Conservation (phyloP, 148 eudicot genomes). For the Arbutus unedo region DNA sequence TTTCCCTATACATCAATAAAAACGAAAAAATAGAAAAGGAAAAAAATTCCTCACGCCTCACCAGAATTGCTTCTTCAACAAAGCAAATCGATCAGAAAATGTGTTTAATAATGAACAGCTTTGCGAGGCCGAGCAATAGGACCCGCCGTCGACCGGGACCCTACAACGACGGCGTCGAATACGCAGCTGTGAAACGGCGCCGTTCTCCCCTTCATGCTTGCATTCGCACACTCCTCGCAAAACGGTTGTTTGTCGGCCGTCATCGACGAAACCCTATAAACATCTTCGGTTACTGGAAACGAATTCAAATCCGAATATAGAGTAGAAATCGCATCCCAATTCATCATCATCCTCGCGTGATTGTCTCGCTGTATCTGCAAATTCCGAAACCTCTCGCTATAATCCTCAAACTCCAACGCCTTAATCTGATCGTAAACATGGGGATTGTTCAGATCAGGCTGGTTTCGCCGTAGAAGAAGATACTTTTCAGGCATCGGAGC, state of each 20-base stretch:
- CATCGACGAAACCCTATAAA: constrained; percentile 14
- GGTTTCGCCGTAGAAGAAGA: constrained; percentile 25
- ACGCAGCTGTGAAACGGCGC: constrained; percentile 42
- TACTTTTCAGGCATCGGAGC: constrained; percentile 25
- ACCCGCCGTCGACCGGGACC: constrained; percentile 38
- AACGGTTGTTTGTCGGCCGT: neutral
- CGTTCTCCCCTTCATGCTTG: constrained; percentile 13
- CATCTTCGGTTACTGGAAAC: constrained; percentile 5
- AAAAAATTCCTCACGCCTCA: too few species aligned
- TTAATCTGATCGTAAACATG: neutral
- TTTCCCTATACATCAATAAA: too few species aligned
- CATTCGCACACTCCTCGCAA: constrained; percentile 40
- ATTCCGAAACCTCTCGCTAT: constrained; percentile 17
- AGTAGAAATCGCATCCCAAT: constrained; percentile 20
- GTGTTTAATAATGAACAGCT: neutral
- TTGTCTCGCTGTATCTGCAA: constrained; percentile 37
- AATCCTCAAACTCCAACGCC: constrained; percentile 13
- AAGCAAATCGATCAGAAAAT: neutral
- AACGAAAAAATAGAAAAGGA: too few species aligned
- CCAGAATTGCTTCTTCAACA: neutral
- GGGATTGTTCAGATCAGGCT: neutral
- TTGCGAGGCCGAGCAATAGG: constrained; percentile 48
- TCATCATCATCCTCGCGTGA: constrained; percentile 25
- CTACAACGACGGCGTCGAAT: constrained; percentile 14
- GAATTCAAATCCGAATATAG: constrained; percentile 22